These are phyloP conservation scores for Epichloe coenophiala DNA, from an alignment of 2,329 filamentous ascomycete species.

Conservation along the genomic window DNA sequence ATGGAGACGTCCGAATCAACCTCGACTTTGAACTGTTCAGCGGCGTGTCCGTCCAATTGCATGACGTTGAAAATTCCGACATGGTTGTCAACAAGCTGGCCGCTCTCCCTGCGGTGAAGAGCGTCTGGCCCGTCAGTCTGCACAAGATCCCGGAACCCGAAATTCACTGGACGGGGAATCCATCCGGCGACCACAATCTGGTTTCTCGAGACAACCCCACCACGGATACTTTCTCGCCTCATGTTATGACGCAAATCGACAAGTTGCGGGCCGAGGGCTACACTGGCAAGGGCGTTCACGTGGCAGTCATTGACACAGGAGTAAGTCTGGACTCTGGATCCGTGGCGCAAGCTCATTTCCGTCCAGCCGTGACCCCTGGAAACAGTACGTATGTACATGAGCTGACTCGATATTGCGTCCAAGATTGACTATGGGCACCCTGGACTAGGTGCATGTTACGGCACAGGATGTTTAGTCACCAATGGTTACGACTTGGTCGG, in stretches of 20 bases:
- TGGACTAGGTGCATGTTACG: slow-evolving; percentile 46
- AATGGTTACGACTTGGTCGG: slow-evolving; percentile 15
- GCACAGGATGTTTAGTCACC: slow-evolving; percentile 28
- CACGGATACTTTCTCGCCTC: slow-evolving; percentile 5
- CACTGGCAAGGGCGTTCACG: slow-evolving; percentile 7
- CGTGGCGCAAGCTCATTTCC: not conserved
- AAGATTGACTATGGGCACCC: slow-evolving; percentile 45
- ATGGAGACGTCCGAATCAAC: slow-evolving; percentile 9
- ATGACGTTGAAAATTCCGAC: slow-evolving; percentile 20
- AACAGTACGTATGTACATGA: no score
- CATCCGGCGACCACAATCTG: not conserved
- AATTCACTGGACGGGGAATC: slow-evolving; percentile 7
- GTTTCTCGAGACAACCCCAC: not conserved
- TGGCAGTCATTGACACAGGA: slow-evolving; percentile 9
- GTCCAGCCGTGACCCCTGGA: no score
- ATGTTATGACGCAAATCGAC: slow-evolving; percentile 8
- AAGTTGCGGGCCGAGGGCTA: slow-evolving; percentile 6
- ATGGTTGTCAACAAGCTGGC: slow-evolving; percentile 19
- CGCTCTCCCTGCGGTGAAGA: slow-evolving; percentile 13
- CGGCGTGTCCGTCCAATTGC: slow-evolving; percentile 13
- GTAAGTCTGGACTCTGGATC: slow-evolving; percentile 19
- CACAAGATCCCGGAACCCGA: slow-evolving; percentile 1
- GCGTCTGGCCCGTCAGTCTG: slow-evolving; percentile 16
- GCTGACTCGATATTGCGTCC: slow-evolving; percentile 6
- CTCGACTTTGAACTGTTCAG: slow-evolving; percentile 14